These are phyloP conservation scores for Aureobasidium sp. DNA, from an alignment of 2,329 filamentous ascomycete species.

Conservation along the genomic window DNA sequence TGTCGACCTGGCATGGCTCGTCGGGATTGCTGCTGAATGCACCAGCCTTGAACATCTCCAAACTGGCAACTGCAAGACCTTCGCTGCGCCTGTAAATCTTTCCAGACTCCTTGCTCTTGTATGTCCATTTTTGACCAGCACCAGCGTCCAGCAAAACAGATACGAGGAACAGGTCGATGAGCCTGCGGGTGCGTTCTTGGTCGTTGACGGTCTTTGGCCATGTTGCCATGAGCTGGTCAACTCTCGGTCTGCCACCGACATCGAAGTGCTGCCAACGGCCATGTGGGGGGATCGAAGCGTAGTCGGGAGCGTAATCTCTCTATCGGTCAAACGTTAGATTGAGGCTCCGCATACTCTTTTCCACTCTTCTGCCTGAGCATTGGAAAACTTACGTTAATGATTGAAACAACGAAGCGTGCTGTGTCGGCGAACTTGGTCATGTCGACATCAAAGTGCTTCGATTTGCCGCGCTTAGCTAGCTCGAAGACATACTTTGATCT, in stretches of 20 bases:
- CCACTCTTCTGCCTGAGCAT: not conserved
- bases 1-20: constrained; percentile 87
- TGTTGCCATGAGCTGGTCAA: constrained; percentile 60
- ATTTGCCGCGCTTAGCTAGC: constrained; percentile 66
- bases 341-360: not conserved
- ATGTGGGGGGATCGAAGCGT: constrained; percentile 71
- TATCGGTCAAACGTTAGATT: constrained; percentile 25
- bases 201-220: constrained; percentile 62
- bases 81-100: constrained; percentile 77
- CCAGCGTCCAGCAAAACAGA: constrained; percentile 81
- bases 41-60: constrained; percentile 92
- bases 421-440: constrained; percentile 75
- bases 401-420: constrained; percentile 77
- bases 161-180: constrained; percentile 70
- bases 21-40: constrained; percentile 73
- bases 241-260: constrained; percentile 64
- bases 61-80: constrained; percentile 66
- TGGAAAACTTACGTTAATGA: constrained; percentile 67
- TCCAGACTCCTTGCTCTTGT: constrained; percentile 83
- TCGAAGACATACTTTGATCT: constrained; percentile 63
- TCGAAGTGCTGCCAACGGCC: constrained; percentile 78
- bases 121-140: constrained; percentile 83
- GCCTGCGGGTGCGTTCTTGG: constrained; percentile 63
- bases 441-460: constrained; percentile 84
- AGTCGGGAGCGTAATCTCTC: constrained; percentile 63